Percentiles rank a stretch among this genome's conserved stretches.
phyloP scores from a whole-genome alignment of 202 grass and related monocot genomes.

The Digitaria exilis region DNA sequence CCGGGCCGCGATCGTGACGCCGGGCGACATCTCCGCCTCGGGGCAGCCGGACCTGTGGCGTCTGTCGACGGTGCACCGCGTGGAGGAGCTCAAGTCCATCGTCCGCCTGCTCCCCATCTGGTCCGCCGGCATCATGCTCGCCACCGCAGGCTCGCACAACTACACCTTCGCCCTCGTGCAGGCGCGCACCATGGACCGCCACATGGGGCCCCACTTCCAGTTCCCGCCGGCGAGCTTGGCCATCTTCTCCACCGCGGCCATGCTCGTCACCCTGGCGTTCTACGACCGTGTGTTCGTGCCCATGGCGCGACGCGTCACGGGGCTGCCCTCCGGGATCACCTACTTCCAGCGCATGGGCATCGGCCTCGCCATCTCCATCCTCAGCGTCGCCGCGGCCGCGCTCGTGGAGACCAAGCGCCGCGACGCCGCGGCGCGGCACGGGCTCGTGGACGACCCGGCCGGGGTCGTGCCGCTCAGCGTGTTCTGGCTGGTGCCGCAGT shows the following conservation, averaged over 20 bases:
- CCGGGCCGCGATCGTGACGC: constrained; percentile 43
- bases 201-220: constrained; percentile 2
- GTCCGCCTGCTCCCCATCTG: constrained; percentile 58
- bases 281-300: constrained; percentile 50
- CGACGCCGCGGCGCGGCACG: constrained; percentile 32
- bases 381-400: constrained; percentile 46
- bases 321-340: constrained; percentile 48
- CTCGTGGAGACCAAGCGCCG: constrained; percentile 54
- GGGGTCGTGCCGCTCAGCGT: constrained; percentile 38
- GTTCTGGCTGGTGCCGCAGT: constrained; percentile 60
- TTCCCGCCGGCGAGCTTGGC: constrained; percentile 7
- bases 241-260: constrained; percentile 6
- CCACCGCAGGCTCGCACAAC: constrained; percentile 48
- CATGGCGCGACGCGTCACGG: constrained; percentile 45
- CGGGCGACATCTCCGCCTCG: constrained; percentile 30
- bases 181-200: constrained; percentile 60
- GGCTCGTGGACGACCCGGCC: constrained; percentile 5
- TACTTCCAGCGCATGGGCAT: constrained; percentile 64
- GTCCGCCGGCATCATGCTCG: constrained; percentile 52
- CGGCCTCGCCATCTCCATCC: constrained; percentile 40
- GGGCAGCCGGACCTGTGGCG: constrained; percentile 42
- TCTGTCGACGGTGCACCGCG: constrained; percentile 56
- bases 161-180: constrained; percentile 51
- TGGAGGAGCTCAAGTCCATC: constrained; percentile 69
- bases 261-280: constrained; percentile 2